phyloP scores from a whole-genome alignment of 2,329 filamentous ascomycete species.

The Fusarium globosum region DNA sequence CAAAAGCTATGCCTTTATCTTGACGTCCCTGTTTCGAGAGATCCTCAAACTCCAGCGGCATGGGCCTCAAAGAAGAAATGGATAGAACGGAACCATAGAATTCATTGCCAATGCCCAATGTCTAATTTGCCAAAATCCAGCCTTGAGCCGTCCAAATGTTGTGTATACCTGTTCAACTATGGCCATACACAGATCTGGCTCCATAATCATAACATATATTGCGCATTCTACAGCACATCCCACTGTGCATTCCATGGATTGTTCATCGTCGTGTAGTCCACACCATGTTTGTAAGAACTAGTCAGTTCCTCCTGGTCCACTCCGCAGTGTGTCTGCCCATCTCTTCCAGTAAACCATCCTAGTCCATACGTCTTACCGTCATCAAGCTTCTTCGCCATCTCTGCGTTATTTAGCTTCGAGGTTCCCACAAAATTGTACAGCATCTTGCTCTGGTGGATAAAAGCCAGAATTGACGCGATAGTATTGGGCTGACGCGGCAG shows the following conservation, averaged over 20 bases:
- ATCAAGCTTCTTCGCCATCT: slow-evolving; percentile 72
- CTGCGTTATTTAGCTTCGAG: slow-evolving; percentile 67
- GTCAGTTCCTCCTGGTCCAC: slow-evolving; percentile 81
- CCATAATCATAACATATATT: slow-evolving; percentile 24
- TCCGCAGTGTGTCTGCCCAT: slow-evolving; percentile 79
- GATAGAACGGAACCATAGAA: slow-evolving; percentile 12
- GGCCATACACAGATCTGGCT: slow-evolving; percentile 20
- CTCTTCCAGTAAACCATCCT: slow-evolving; percentile 80
- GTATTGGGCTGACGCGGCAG: slow-evolving; percentile 82
- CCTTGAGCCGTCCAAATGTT: slow-evolving; percentile 8
- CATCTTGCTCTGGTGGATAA: slow-evolving; percentile 85
- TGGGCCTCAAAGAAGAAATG: not conserved
- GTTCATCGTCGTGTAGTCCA: slow-evolving; percentile 60
- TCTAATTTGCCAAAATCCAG: slow-evolving; percentile 28
- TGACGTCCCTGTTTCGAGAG: slow-evolving; percentile 13
- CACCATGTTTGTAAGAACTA: slow-evolving; percentile 73
- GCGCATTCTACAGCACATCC: slow-evolving; percentile 48
- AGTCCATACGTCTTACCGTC: slow-evolving; percentile 74
- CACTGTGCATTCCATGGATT: slow-evolving; percentile 63
- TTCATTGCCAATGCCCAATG: slow-evolving; percentile 20
- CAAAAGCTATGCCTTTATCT: not conserved
- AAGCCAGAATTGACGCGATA: slow-evolving; percentile 79
- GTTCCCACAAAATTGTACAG: slow-evolving; percentile 79
- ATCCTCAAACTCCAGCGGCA: not conserved
- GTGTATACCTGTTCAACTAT: slow-evolving; percentile 7